Conservation (phyloP, 495 filamentous ascomycete genomes). For the Friedmanniomyces simplex region DNA sequence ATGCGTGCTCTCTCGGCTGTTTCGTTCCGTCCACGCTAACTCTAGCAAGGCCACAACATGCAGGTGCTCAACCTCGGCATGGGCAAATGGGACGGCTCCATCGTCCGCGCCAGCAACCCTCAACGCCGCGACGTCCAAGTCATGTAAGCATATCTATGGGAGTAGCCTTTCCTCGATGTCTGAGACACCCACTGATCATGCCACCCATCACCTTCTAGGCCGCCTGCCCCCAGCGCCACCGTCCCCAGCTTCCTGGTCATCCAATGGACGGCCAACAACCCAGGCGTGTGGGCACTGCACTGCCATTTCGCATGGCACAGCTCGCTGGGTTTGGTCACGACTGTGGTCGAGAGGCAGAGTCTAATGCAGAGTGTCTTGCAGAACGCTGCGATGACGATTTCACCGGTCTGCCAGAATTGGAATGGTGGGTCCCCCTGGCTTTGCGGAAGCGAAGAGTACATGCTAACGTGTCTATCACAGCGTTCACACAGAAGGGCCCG, state of each 20-base stretch:
- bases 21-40: no score
- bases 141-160: no score
- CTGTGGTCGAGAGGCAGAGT: conserved; percentile 18
- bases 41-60: conserved; percentile 27
- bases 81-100: conserved; percentile 36
- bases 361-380: neutral
- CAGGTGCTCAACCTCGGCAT: conserved; percentile 37
- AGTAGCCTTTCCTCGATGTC: no score
- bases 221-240: conserved; percentile 24
- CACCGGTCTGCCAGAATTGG: neutral
- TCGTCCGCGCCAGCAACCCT: conserved; percentile 28
- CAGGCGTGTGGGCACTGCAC: conserved; percentile 11
- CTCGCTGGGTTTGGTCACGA: conserved; percentile 4
- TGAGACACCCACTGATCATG: no score
- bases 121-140: conserved; percentile 30
- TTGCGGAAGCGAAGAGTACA: no score
- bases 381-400: neutral
- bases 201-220: no score
- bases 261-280: conserved; percentile 11
- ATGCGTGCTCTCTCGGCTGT: conserved; percentile 27
- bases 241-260: conserved; percentile 5
- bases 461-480: no score
- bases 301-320: neutral
- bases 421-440: neutral
- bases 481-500: no score